These are phyloP conservation scores for Cladosporium sp. DNA, from an alignment of 2,329 filamentous ascomycete species.

Conservation along the genomic window DNA sequence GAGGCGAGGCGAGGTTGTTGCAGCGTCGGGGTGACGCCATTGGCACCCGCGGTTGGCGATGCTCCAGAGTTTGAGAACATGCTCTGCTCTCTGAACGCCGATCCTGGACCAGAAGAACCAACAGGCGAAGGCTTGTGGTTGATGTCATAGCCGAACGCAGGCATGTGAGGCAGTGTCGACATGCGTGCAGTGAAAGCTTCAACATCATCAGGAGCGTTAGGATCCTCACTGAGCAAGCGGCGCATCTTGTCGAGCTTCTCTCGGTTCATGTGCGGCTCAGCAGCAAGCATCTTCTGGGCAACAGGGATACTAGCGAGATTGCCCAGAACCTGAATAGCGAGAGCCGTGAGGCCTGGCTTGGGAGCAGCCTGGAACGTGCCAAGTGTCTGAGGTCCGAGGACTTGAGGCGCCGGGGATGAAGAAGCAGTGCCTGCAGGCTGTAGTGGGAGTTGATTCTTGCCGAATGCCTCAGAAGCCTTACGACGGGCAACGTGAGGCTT, in stretches of 20 bases:
- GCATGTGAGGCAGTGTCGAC: conserved; percentile 22
- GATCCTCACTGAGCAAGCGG: conserved; percentile 24
- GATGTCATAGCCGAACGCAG: conserved; percentile 28
- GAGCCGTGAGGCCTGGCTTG: conserved; percentile 27
- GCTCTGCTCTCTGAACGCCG: conserved; percentile 30
- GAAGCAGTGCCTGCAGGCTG: conserved; percentile 32
- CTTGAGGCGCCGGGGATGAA: conserved; percentile 30
- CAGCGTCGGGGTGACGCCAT: conserved; percentile 9
- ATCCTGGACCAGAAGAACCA: conserved; percentile 19
- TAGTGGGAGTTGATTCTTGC: conserved; percentile 27
- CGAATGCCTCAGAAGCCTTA: conserved; percentile 49
- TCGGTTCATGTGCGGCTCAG: conserved; percentile 30
- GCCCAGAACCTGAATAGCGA: conserved; percentile 29
- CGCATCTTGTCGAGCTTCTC: conserved; percentile 32
- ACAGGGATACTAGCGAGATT: conserved; percentile 28
- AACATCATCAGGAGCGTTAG: conserved; percentile 22
- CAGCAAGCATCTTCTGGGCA: conserved; percentile 26
- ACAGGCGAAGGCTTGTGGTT: conserved; percentile 18
- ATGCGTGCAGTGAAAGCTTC: conserved; percentile 21
- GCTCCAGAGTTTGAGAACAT: conserved; percentile 28
- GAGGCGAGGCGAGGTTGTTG: conserved; percentile 30
- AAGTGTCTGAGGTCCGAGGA: conserved; percentile 20
- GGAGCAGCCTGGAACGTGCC: conserved; percentile 16
- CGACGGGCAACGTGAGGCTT: conserved; percentile 74
- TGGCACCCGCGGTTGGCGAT: conserved; percentile 7